Percentiles rank a stretch among this genome's conserved stretches.
phyloP scores from a whole-genome alignment of 2,329 filamentous ascomycete species.

The Pseudopyricularia cyperi region DNA sequence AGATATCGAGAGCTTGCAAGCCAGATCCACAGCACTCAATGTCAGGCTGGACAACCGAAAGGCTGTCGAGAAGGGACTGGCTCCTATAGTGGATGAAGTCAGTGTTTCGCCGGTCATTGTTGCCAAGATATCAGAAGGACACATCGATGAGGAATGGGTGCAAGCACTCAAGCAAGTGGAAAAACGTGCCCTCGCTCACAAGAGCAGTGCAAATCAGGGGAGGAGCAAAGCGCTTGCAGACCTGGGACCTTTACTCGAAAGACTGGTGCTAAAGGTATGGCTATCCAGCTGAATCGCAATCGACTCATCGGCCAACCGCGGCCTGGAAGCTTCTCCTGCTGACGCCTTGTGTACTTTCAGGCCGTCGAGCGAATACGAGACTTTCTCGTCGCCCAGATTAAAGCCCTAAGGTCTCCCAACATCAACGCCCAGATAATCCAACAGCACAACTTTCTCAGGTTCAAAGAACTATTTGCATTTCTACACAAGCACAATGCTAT shows the following conservation, averaged over 20 bases:
- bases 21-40: conserved; percentile 71
- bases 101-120: conserved; percentile 77
- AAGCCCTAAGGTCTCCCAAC: conserved; percentile 82
- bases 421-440: conserved; percentile 97
- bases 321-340: not conserved
- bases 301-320: not conserved
- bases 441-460: conserved; percentile 78
- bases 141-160: conserved; percentile 82
- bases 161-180: conserved; percentile 75
- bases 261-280: conserved; percentile 64
- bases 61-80: conserved; percentile 76
- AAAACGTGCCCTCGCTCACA: conserved; percentile 58
- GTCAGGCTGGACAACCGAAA: conserved; percentile 79
- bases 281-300: conserved; percentile 3
- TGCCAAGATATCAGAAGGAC: conserved; percentile 72
- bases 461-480: conserved; percentile 80
- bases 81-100: conserved; percentile 82
- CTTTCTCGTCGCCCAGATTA: conserved; percentile 88
- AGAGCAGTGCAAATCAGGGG: conserved; percentile 41
- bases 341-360: conserved; percentile 20
- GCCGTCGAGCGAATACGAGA: conserved; percentile 91
- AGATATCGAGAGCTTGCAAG: conserved; percentile 88
- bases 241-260: conserved; percentile 70
- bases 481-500: conserved; percentile 67
- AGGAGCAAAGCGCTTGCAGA: conserved; percentile 68